Evolutionary conservation across 179 eudicot species (phyloP).

Genomic region (Corrigiola litoralis): DNA sequence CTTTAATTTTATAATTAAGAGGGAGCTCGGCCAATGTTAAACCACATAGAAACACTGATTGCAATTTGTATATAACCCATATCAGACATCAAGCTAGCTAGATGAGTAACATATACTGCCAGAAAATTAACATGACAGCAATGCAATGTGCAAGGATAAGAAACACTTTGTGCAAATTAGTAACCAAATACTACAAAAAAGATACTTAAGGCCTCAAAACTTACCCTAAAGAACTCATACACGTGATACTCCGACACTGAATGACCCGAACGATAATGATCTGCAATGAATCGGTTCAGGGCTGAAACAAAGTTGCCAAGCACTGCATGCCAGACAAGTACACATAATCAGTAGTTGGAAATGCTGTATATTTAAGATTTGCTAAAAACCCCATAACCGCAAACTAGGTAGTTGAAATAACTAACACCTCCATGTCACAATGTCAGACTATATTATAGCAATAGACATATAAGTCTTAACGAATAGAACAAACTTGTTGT

Average conservation of each 20-base stretch:
- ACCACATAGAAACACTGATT: background rate
- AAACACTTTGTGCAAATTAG: background rate
- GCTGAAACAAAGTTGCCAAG: slow-evolving; percentile 87
- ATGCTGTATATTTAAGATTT: background rate
- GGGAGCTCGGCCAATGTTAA: background rate
- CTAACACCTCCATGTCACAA: slow-evolving; percentile 1
- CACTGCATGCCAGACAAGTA: slow-evolving; percentile 42
- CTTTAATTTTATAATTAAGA: background rate
- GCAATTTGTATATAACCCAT: background rate
- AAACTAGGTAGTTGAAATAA: background rate
- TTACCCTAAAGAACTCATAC: slow-evolving; percentile 70
- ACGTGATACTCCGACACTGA: slow-evolving; percentile 78
- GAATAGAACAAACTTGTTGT: background rate
- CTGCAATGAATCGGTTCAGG: slow-evolving; percentile 67
- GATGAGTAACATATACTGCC: background rate
- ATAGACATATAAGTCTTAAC: background rate
- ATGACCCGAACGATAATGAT: slow-evolving; percentile 59
- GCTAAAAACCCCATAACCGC: background rate
- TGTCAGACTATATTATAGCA: background rate
- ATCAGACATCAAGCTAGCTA: background rate
- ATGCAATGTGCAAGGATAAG: background rate
- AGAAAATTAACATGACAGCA: background rate
- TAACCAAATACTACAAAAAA: background rate
- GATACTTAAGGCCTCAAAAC: background rate
- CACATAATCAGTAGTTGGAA: slow-evolving; percentile 4